Base-by-base conservation (phyloP, 306 rosid species). In the Pyrus pyrifolia region DNA sequence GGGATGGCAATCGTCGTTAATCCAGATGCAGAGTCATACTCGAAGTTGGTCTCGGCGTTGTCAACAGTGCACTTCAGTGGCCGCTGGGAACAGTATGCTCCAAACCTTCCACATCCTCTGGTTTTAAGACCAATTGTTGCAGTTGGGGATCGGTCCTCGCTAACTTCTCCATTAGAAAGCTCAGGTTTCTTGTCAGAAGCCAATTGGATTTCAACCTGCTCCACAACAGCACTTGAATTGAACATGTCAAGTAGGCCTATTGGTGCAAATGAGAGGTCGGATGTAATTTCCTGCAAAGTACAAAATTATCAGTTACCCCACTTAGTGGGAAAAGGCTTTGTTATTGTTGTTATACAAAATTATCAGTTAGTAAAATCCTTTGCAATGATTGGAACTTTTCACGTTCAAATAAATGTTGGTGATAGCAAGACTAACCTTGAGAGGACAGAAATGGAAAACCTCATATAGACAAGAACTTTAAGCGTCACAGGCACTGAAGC, bases 211-310 rank as follows among this genome's bases (percentile, higher is more conserved):
- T 85, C 90, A 31, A 91, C 83, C 35, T 86, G 70, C 81, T 91
- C 97, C 60, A 92, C 76, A 1, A 98, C 96, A 44, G 93, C 96
- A 17, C 93, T 84, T 18, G 77, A 68, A 85, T 92, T 96, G 86
- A 92, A 89, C 99, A 92, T 91, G 68, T 92, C 91, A 27, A 96
- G 71, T 38, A 92, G 79, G 66, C 99, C 99, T 5, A 96, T 91
- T 71, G 99, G 87, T 15, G 98, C 98, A 75, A 96, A 86, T 11
- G 88, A 87, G 38, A 91, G 73, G 80, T 84, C 58, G 30, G 91
- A 76, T 42, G 84, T 76, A 15, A 92, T 80, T 82, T 87, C 90
- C 98, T 95, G 83, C 60, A 31, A 31, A 35, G 51, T 31, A 21
- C 40, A 78, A 70, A 25, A 68, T 23, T 63, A 52, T 12, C 27